Evolutionary conservation across 2,329 filamentous ascomycete genomes (phyloP).

Genomic region (Nothophoma quercina): DNA sequence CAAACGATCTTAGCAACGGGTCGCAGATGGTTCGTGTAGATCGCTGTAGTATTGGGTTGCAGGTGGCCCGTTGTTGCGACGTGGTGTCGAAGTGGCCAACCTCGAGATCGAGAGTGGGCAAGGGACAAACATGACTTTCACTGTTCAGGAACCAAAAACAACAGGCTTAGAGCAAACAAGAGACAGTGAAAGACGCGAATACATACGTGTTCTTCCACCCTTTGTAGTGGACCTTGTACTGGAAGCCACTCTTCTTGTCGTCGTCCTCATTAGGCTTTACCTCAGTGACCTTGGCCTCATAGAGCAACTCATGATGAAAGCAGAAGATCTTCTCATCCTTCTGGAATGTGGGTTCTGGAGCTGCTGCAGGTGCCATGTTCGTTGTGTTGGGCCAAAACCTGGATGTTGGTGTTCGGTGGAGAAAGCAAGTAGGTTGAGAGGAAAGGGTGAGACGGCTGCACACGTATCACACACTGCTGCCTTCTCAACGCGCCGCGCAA

Average conservation of each 20-base stretch:
- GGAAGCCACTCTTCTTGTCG: constrained; percentile 76
- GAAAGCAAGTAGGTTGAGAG: constrained; percentile 21
- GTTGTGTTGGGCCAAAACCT: constrained; percentile 15
- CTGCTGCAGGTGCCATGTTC: constrained; percentile 62
- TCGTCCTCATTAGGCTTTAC: constrained; percentile 67
- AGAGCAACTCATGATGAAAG: constrained; percentile 96
- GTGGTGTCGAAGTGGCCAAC: constrained; percentile 22
- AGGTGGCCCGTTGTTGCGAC: not conserved
- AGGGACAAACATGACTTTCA: constrained; percentile 24
- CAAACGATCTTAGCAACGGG: not conserved
- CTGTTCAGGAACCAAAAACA: not conserved
- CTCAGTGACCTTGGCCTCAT: constrained; percentile 95
- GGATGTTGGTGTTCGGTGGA: constrained; percentile 18
- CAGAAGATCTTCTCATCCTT: constrained; percentile 94
- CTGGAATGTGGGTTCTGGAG: constrained; percentile 62
- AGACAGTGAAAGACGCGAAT: constrained; percentile 2
- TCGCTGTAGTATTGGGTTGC: not conserved
- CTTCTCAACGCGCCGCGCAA: constrained; percentile 9
- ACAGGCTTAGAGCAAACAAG: not conserved
- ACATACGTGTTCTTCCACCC: constrained; percentile 97
- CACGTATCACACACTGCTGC: constrained; percentile 27
- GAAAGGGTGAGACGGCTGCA: constrained; percentile 22
- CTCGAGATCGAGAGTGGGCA: constrained; percentile 12
- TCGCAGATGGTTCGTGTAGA: not conserved
- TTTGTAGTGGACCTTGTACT: constrained; percentile 97